Conservation (phyloP, 177 flowering plant genomes). For the Vitis hybrid region DNA sequence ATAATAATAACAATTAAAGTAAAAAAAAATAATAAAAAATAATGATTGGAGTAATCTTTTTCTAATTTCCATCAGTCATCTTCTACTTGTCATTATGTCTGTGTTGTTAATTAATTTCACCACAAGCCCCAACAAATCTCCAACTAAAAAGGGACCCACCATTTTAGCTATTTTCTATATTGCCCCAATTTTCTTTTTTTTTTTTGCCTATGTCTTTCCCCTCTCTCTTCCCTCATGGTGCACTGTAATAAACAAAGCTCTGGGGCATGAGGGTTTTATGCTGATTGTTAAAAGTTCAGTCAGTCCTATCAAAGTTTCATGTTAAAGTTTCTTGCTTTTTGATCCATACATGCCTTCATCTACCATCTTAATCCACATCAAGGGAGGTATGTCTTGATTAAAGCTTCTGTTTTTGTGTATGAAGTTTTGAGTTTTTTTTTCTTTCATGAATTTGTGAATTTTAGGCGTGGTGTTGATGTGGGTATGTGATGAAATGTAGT, state of each 20-base stretch:
- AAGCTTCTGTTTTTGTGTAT: neutral
- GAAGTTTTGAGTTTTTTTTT: neutral
- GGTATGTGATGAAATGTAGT: neutral
- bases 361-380: conserved; percentile 9
- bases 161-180: conserved; percentile 1
- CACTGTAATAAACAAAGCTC: conserved; percentile 16
- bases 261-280: conserved; percentile 11
- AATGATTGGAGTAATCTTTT: neutral
- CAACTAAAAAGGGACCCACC: conserved; percentile 34
- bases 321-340: conserved; percentile 16
- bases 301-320: conserved; percentile 6
- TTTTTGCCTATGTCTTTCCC: neutral
- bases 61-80: neutral
- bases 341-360: conserved; percentile 20
- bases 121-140: conserved; percentile 25
- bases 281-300: conserved; percentile 11
- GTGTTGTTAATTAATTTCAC: conserved; percentile 10
- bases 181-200: conserved; percentile 9
- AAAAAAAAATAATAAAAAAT: neutral
- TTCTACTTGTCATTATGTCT: neutral
- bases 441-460: conserved; percentile 3
- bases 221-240: conserved; percentile 24
- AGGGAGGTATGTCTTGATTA: conserved; percentile 19
- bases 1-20: too few species aligned
- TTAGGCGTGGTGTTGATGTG: neutral